These are phyloP conservation scores for Fusarium sacchari DNA, from an alignment of 2,329 filamentous ascomycete species.

Conservation along the genomic window DNA sequence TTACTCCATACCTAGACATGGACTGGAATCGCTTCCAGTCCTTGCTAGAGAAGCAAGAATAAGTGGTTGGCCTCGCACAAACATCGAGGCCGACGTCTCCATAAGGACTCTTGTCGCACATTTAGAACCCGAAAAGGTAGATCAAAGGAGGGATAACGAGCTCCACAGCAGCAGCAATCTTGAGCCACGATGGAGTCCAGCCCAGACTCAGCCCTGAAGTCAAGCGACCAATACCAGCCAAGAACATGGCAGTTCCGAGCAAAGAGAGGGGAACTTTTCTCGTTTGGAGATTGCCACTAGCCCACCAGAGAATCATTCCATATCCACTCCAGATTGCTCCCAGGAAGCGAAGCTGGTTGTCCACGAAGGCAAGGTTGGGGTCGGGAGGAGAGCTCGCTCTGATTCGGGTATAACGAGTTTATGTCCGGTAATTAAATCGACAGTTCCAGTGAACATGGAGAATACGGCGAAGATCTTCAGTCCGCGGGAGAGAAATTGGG, in stretches of 20 bases:
- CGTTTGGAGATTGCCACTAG: background rate
- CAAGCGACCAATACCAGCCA: background rate
- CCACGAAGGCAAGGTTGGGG: background rate
- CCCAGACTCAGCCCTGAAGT: background rate
- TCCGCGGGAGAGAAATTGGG: background rate
- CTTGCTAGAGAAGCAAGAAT: no score
- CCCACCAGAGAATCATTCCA: background rate
- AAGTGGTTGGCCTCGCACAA: no score
- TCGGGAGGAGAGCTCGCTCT: background rate
- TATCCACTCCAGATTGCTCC: conserved; percentile 11
- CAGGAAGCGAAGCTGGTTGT: conserved; percentile 10
- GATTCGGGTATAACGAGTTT: background rate
- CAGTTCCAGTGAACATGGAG: background rate
- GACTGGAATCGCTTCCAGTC: no score
- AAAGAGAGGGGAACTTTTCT: background rate
- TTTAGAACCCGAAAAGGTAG: background rate
- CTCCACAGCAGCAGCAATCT: background rate
- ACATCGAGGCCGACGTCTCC: no score
- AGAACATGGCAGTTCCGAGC: background rate
- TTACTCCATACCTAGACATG: rapidly evolving
- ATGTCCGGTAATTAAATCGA: background rate
- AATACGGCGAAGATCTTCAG: conserved; percentile 6
- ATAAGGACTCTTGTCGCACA: rapidly evolving
- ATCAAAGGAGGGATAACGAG: background rate
- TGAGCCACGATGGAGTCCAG: conserved; percentile 4